Conservation (phyloP, 2,329 filamentous ascomycete genomes). For the Didymella arachidicola region DNA sequence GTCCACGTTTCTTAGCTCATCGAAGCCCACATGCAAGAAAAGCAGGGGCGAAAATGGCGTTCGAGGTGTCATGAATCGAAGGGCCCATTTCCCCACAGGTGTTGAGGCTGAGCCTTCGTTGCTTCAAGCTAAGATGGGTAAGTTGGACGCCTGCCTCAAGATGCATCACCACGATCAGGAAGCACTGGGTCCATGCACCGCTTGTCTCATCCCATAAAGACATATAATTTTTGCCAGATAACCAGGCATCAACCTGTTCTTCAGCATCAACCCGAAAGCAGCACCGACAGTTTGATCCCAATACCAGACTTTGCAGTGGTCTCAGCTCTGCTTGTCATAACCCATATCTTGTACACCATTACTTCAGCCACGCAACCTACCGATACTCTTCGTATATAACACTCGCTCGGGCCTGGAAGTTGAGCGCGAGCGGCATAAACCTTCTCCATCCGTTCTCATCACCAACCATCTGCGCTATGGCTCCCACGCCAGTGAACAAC, state of each 20-base stretch:
- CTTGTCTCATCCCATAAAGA: constrained; percentile 31
- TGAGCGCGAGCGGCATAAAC: neutral
- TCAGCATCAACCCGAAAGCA: constrained; percentile 19
- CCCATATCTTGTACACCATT: constrained; percentile 22
- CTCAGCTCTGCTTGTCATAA: constrained; percentile 33
- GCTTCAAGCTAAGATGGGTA: constrained; percentile 28
- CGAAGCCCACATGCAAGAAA: constrained; percentile 17
- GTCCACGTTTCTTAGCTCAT: constrained; percentile 23
- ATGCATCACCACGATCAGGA: constrained; percentile 27
- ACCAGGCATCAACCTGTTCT: constrained; percentile 20
- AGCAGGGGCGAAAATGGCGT: constrained; percentile 25
- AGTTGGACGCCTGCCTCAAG: constrained; percentile 36
- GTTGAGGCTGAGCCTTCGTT: constrained; percentile 41
- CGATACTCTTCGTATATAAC: constrained; percentile 12
- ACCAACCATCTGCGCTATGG: constrained; percentile 27
- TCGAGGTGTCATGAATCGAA: constrained; percentile 21
- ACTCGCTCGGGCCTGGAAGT: constrained; percentile 1
- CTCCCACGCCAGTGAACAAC: constrained; percentile 36
- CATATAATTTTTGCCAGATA: constrained; percentile 39
- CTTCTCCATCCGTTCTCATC: neutral
- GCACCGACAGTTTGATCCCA: constrained; percentile 19
- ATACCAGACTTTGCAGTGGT: constrained; percentile 17
- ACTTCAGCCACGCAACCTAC: constrained; percentile 20
- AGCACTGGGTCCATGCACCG: constrained; percentile 29
- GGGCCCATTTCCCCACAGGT: constrained; percentile 32